Evolutionary conservation across 164 flowering plant species (phyloP).

Genomic region (Berberis thunbergii): DNA sequence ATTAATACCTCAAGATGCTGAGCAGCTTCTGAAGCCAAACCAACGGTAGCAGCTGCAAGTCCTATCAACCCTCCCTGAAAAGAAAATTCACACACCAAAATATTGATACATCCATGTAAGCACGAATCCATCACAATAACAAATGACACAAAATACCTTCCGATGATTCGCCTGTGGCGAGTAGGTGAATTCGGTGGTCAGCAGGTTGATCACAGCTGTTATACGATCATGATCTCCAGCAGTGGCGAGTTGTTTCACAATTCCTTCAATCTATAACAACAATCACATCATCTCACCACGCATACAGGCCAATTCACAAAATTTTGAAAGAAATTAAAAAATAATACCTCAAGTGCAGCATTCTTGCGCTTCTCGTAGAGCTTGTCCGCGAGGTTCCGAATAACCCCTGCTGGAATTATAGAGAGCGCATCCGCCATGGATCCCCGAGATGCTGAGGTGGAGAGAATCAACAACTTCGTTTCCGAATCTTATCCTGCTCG

Average conservation of each 20-base stretch:
- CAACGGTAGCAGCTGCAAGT: constrained; percentile 90
- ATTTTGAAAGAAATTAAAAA: neutral
- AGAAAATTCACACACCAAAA: constrained; percentile 1
- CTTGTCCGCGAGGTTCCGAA: constrained; percentile 83
- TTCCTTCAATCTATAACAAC: constrained; percentile 67
- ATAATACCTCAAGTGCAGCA: constrained; percentile 77
- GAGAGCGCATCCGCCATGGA: constrained; percentile 60
- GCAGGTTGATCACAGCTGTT: constrained; percentile 63
- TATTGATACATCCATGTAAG: neutral
- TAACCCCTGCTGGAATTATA: constrained; percentile 57
- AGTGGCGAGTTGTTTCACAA: constrained; percentile 67
- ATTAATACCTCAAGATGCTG: constrained; percentile 78
- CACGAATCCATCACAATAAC: neutral
- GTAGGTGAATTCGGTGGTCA: constrained; percentile 62
- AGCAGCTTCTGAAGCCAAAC: constrained; percentile 76
- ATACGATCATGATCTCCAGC: constrained; percentile 82
- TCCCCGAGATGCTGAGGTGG: neutral
- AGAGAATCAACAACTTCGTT: constrained; percentile 6
- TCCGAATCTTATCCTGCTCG: constrained; percentile 20
- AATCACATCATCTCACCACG: neutral
- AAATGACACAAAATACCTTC: constrained; percentile 35
- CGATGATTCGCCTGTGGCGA: constrained; percentile 91
- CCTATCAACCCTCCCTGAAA: constrained; percentile 91
- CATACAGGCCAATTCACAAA: constrained; percentile 6
- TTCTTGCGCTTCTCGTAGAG: constrained; percentile 96